phyloP scores from a whole-genome alignment of 2,329 filamentous ascomycete genomes.

The Cladophialophora psammophila region DNA sequence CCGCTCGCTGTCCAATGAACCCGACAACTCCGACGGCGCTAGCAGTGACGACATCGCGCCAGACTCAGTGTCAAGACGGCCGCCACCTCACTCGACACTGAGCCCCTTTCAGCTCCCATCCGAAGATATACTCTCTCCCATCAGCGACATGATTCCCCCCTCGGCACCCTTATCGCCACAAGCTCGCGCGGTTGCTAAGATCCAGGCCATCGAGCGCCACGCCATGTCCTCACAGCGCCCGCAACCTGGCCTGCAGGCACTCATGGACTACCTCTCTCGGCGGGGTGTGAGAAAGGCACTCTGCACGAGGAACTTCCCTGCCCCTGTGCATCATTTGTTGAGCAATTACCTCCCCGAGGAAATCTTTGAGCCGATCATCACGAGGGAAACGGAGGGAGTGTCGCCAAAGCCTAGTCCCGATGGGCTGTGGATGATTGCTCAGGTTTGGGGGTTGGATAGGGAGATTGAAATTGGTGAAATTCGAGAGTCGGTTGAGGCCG shows the following conservation, averaged over 20 bases:
- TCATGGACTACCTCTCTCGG: constrained; percentile 82
- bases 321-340: constrained; percentile 52
- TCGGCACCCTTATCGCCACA: constrained; percentile 31
- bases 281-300: constrained; percentile 75
- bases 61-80: not conserved
- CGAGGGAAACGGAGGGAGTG: constrained; percentile 39
- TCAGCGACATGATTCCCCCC: constrained; percentile 37
- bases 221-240: constrained; percentile 83
- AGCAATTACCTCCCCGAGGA: constrained; percentile 35
- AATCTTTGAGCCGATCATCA: constrained; percentile 38
- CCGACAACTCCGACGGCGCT: constrained; percentile 53
- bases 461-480: constrained; percentile 7
- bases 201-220: constrained; percentile 78
- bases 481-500: not conserved
- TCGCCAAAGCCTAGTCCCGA: constrained; percentile 40
- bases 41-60: constrained; percentile 43
- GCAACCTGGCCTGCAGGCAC: constrained; percentile 76
- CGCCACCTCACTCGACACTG: constrained; percentile 17
- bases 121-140: constrained; percentile 24
- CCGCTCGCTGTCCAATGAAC: constrained; percentile 70
- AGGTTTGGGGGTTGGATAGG: constrained; percentile 34
- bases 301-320: constrained; percentile 92
- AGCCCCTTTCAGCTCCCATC: constrained; percentile 24
- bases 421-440: constrained; percentile 39
- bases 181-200: constrained; percentile 68